phyloP scores from a whole-genome alignment of 495 filamentous ascomycete species.

The Penicillium malachiteum region DNA sequence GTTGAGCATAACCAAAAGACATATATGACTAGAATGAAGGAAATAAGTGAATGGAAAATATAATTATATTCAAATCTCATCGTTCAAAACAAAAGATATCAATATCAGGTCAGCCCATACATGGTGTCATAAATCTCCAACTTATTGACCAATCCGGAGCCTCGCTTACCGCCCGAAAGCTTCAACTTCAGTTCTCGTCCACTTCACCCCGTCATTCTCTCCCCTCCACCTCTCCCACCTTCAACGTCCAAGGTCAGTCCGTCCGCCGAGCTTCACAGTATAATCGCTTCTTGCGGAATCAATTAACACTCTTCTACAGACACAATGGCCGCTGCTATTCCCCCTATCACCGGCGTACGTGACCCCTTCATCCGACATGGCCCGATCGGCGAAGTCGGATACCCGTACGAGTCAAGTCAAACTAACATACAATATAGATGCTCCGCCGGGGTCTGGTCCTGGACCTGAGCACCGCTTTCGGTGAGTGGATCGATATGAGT shows the following conservation, averaged over 20 bases:
- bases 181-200: slow-evolving; percentile 37
- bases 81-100: not conserved
- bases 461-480: slow-evolving; percentile 73
- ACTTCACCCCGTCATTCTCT: slow-evolving; percentile 30
- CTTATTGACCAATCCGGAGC: slow-evolving; percentile 31
- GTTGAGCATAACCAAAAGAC: not conserved
- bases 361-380: slow-evolving; percentile 22
- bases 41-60: not conserved
- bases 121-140: not conserved
- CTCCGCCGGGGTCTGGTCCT: slow-evolving; percentile 71
- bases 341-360: slow-evolving; percentile 53
- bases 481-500: slow-evolving; percentile 46
- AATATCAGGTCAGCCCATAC: not conserved
- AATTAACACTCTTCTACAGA: slow-evolving; percentile 22
- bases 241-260: slow-evolving; percentile 23
- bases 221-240: slow-evolving; percentile 27
- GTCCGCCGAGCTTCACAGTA: slow-evolving; percentile 15
- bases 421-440: slow-evolving; percentile 50
- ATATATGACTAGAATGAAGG: not conserved
- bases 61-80: not conserved
- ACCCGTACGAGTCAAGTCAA: not conserved
- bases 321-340: slow-evolving; percentile 46
- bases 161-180: slow-evolving; percentile 47
- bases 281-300: slow-evolving; percentile 7
- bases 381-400: slow-evolving; percentile 23